Base-by-base conservation (phyloP, 495 filamentous ascomycete species). In the Hypomontagnella submonticulosa region DNA sequence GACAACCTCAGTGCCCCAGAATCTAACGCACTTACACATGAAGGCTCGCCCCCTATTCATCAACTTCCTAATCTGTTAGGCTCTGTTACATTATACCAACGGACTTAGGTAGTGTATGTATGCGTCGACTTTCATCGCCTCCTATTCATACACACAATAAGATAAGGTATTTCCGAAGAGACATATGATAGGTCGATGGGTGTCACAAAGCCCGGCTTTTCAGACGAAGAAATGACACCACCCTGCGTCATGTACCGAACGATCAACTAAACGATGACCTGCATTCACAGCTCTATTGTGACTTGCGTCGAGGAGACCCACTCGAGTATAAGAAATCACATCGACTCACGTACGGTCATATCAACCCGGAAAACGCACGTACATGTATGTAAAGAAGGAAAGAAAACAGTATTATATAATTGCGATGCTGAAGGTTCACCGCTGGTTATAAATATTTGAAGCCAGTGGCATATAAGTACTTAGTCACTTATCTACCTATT, bases 311-410 rank as follows among this genome's bases (percentile, higher is more conserved):
- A 27, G 23, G 3, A 6, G 23, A 27, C 6, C 23, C 6, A 27
- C 23, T 3, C 23, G 6, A 27, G 23, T 27, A 27, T 27, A 27
- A 27, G 23, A 27, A 6, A 27, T 27, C 23, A 27, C 6, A 27
- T 27, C n/a, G n/a, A n/a, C n/a, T n/a, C n/a, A n/a, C 69, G 41
- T 80, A 74, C 79, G 79, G 75, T 79, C 77, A 79, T 77, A 80
- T 63, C 63, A 70, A 52, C n/a, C n/a, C n/a, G n/a, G n/a, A n/a
- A n/a, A n/a, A n/a, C n/a, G n/a, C n/a, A n/a, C n/a, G n/a, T n/a
- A n/a, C n/a, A n/a, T n/a, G n/a, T n/a, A n/a, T n/a, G n/a, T n/a
- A n/a, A n/a, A n/a, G n/a, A n/a, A n/a, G n/a, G n/a, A n/a, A n/a
- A n/a, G n/a, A n/a, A n/a, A n/a, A n/a, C n/a, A n/a, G n/a, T n/a